Conservation (phyloP, 2,329 filamentous ascomycete genomes). For the Hirsutella minnesotensis region DNA sequence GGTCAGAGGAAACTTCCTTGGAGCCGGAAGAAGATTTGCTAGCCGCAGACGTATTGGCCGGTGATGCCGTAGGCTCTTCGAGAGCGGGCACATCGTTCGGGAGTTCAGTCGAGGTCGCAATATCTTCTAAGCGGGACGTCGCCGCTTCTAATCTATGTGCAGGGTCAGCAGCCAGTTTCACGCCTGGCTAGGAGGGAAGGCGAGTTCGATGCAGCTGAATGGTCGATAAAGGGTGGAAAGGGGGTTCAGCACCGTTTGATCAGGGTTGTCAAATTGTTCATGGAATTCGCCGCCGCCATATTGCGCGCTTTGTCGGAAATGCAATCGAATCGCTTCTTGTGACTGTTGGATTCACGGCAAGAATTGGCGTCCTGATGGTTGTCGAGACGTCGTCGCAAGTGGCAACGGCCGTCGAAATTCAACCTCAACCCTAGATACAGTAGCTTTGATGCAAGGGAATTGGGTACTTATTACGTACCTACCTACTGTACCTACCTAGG, state of each 20-base stretch:
- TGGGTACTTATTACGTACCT: too few relatives aligned
- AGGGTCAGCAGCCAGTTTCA: slow-evolving; percentile 29
- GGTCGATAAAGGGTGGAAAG: not conserved
- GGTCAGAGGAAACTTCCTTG: slow-evolving; percentile 32
- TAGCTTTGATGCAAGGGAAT: too few relatives aligned
- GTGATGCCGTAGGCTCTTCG: slow-evolving; percentile 19
- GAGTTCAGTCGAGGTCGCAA: slow-evolving; percentile 64
- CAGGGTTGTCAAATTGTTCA: slow-evolving; percentile 93
- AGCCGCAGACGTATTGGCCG: slow-evolving; percentile 14
- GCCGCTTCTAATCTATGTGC: slow-evolving; percentile 81
- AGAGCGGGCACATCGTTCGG: slow-evolving; percentile 38
- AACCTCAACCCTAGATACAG: too few relatives aligned
- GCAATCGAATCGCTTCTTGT: too few relatives aligned
- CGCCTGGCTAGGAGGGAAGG: not conserved
- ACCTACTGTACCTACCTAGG: too few relatives aligned
- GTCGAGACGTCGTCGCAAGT: too few relatives aligned
- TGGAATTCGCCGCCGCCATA: slow-evolving; percentile 69
- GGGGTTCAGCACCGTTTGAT: slow-evolving; percentile 71
- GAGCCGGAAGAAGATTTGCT: slow-evolving; percentile 28
- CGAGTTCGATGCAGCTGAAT: not conserved
- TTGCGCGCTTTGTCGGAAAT: not conserved
- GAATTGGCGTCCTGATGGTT: too few relatives aligned
- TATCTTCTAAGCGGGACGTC: slow-evolving; percentile 90
- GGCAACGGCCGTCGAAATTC: too few relatives aligned
- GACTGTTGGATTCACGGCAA: too few relatives aligned